phyloP scores from a whole-genome alignment of 495 filamentous ascomycete genomes.

The Pyrenula aspistea region DNA sequence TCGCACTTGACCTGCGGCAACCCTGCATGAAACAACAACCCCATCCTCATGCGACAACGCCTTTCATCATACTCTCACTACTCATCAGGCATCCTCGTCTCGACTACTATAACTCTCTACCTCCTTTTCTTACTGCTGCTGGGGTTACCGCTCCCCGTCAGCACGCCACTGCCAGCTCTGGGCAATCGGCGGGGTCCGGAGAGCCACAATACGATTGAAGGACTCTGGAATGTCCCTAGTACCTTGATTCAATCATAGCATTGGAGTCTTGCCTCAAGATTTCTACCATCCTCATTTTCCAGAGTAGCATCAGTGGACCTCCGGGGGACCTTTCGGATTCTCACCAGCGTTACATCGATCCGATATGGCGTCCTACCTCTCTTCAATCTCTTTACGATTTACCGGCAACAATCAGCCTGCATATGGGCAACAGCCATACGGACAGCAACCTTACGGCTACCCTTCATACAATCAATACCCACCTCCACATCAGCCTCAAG shows the following conservation, averaged over 20 bases:
- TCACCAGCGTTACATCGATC: not conserved
- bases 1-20: not conserved
- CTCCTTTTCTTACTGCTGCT: not conserved
- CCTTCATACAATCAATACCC: conserved; percentile 1
- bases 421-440: not conserved
- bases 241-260: not conserved
- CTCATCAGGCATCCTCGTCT: not conserved
- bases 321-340: not conserved
- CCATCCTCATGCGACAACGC: not conserved
- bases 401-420: conserved; percentile 1
- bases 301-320: too few species aligned
- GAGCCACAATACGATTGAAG: not conserved
- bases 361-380: not conserved
- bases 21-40: not conserved
- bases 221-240: not conserved
- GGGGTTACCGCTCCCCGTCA: not conserved
- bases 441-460: not conserved
- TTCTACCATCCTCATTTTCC: not conserved
- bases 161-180: not conserved
- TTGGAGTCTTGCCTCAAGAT: not conserved
- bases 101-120: not conserved
- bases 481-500: not conserved
- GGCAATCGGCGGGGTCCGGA: too few species aligned
- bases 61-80: not conserved
- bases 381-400: not conserved